Percentiles rank a stretch among this genome's conserved stretches.
Conservation (phyloP, 192 early-diverging fungal species). For the Spizellomyces punctatus region DNA sequence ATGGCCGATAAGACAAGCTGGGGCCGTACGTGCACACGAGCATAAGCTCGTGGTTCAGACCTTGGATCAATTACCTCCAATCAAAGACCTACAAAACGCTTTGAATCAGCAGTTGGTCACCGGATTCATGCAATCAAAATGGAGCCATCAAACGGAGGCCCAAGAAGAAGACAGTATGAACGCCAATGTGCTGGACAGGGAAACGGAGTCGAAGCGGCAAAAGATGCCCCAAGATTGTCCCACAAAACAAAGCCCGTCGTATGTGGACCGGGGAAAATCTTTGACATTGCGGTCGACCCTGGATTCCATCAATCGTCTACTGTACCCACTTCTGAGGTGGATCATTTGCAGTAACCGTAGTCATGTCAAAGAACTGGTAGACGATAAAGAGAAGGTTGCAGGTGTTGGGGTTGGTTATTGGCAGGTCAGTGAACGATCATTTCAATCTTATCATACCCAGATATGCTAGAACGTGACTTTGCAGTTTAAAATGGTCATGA, state of each 20-base stretch:
- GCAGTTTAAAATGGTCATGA: conserved; percentile 52
- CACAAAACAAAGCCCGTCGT: neutral
- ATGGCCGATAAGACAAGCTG: neutral
- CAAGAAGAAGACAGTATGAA: neutral
- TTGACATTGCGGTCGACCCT: conserved; percentile 21
- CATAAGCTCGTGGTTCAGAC: neutral
- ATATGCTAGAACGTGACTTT: neutral
- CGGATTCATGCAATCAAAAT: too few species aligned
- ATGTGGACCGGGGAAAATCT: neutral
- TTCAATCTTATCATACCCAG: neutral
- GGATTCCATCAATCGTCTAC: conserved; percentile 42
- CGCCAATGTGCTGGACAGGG: conserved; percentile 15
- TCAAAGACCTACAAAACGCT: conserved; percentile 3
- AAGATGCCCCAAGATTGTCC: neutral
- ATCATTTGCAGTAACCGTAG: conserved; percentile 49
- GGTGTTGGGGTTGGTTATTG: conserved; percentile 39
- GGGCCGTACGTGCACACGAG: neutral
- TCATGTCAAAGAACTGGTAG: conserved; percentile 36
- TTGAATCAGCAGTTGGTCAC: conserved; percentile 9
- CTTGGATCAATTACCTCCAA: conserved; percentile 10
- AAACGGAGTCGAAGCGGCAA: neutral
- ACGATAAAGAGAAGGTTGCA: conserved; percentile 19
- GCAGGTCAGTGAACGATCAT: conserved; percentile 20
- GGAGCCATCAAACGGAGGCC: neutral
- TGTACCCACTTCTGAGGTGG: conserved; percentile 51